Percentiles rank a stretch among this genome's conserved stretches.
phyloP scores from a whole-genome alignment of 441 rosid genomes.

The Jatropha podagrica region DNA sequence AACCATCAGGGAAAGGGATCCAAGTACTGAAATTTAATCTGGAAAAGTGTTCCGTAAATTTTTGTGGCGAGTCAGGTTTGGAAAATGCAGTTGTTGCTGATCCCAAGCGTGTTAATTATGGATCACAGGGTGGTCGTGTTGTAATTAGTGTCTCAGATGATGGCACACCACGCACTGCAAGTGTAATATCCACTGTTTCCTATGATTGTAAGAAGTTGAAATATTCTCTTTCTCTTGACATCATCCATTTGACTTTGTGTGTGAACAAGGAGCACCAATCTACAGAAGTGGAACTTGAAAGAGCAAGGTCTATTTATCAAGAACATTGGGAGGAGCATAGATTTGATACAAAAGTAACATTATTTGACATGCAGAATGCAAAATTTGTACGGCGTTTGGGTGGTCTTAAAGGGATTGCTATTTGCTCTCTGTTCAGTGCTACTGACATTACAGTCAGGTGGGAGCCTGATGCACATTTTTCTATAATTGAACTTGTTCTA shows the following conservation, averaged over 20 bases:
- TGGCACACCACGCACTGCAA: constrained; percentile 83
- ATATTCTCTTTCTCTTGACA: constrained; percentile 78
- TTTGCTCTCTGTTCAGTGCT: constrained; percentile 98
- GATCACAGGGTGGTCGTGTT: constrained; percentile 96
- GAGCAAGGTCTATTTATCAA: constrained; percentile 84
- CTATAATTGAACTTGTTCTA: constrained; percentile 75
- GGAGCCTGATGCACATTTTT: constrained; percentile 95
- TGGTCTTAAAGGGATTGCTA: constrained; percentile 85
- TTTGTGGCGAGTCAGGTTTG: constrained; percentile 67
- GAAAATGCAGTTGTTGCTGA: constrained; percentile 71
- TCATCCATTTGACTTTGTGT: constrained; percentile 66
- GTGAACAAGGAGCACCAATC: constrained; percentile 92
- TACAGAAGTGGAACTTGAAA: constrained; percentile 88
- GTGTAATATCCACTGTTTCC: constrained; percentile 53
- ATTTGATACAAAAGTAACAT: constrained; percentile 57
- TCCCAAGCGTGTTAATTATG: constrained; percentile 98
- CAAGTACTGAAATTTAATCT: constrained; percentile 76
- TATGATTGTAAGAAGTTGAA: constrained; percentile 64
- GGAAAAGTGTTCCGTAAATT: constrained; percentile 78
- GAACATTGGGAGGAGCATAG: constrained; percentile 64
- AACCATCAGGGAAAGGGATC: constrained; percentile 84
- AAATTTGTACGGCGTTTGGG: constrained; percentile 91
- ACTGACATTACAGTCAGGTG: constrained; percentile 80
- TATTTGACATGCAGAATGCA: constrained; percentile 86
- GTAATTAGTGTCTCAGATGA: constrained; percentile 66